Evolutionary conservation across 164 flowering plant species (phyloP).

Genomic region (Nelumbo lutea): DNA sequence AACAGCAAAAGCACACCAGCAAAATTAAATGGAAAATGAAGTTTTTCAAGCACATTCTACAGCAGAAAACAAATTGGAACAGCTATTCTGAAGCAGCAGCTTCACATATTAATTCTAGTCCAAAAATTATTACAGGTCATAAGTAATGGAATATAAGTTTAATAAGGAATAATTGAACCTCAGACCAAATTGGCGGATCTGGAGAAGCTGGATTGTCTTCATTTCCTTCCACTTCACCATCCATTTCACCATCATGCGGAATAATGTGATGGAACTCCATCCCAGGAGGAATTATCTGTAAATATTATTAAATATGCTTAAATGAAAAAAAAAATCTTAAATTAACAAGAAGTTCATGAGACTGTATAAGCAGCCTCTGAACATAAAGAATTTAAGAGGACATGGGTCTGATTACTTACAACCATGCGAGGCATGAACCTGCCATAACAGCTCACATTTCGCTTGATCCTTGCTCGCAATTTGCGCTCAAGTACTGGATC

Average conservation of each 20-base stretch:
- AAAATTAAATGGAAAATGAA: neutral
- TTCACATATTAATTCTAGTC: neutral
- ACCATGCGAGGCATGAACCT: conserved; percentile 98
- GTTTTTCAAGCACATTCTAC: neutral
- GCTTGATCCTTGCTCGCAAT: conserved; percentile 83
- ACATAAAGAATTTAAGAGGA: neutral
- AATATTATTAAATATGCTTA: neutral
- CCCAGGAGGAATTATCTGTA: conserved; percentile 94
- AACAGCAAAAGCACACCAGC: neutral
- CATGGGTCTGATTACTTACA: conserved; percentile 49
- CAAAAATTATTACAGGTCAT: too few relatives aligned
- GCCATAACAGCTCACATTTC: conserved; percentile 94
- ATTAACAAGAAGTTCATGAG: neutral
- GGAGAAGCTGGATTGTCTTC: conserved; percentile 68
- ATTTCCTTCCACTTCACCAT: conserved; percentile 74
- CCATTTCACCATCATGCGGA: conserved; percentile 81
- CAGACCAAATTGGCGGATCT: conserved; percentile 94
- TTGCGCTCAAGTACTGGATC: conserved; percentile 87
- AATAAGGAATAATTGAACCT: conserved; percentile 42
- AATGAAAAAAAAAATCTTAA: neutral
- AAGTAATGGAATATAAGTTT: neutral
- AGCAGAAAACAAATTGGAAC: neutral
- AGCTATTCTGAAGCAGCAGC: neutral
- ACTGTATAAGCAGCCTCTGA: neutral
- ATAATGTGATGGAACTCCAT: conserved; percentile 95